Evolutionary conservation across 2,329 filamentous ascomycete species (phyloP), one percentile per base, ranked within the genome.

Genomic region (Pseudopithomyces maydicus): DNA sequence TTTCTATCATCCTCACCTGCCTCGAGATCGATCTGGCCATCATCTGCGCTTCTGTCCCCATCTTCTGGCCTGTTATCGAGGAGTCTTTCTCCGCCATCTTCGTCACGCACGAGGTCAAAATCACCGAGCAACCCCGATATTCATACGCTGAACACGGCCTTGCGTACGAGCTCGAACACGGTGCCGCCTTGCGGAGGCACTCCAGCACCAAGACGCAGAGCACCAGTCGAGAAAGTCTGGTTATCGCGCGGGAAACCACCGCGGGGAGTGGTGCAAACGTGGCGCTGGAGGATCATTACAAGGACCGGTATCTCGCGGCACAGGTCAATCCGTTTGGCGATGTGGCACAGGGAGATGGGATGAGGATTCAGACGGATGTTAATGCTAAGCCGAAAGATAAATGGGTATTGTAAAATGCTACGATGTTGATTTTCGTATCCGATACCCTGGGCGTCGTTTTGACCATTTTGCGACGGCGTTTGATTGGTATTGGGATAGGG

Each of bases 61-160:
- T 74, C 39, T 75, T 75, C 64, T 75, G 72, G 72, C 73, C 73
- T 3, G 55, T 73, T 8, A 57, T 75, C 47, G 62, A 69, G 23
- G 59, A 62, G 38, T 67, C 67, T 3, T 42, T 72, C 29, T 48
- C 58, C 15, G 61, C 68, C 33, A 75, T 74, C 41, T 71, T 74
- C 38, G 68, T 74, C 45, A 73, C 68, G 8, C 69, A 66, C 56
- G 71, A 76, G 49, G 68, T 77, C 22, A 56, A 71, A 14, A 63
- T 77, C 5, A 66, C 64, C 1, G 71, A 74, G 33, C 68, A 73
- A 22, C 66, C 61, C 15, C 62, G 62, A 11, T 50, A 50, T 20
- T 50, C 65, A 7, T 43, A 67, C 10, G 49, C 56, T 15, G 61
- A 66, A 22, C 59, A 64, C 14, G 69, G 70, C 15, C 55, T 68